A percentile compares a stretch with the other conserved stretches of the same genome.
Evolutionary conservation across 2,329 filamentous ascomycete species (phyloP).

Genomic region (Fusarium tanahbumbuense): DNA sequence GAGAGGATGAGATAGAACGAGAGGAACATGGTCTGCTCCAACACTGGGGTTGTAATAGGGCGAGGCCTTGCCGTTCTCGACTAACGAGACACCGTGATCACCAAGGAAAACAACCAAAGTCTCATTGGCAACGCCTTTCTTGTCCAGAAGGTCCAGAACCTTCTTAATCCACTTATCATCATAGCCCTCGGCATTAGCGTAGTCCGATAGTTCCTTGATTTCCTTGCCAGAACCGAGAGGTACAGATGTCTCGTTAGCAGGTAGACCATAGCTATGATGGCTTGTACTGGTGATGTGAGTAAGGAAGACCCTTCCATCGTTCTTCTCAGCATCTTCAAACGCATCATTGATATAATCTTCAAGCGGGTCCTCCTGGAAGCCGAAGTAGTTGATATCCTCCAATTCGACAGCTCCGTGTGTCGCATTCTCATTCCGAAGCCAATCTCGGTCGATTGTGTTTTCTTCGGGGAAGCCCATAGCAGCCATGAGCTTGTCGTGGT

Average conservation of each 20-base stretch:
- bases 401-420: constrained; percentile 48
- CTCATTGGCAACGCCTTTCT: constrained; percentile 50
- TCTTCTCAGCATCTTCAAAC: constrained; percentile 47
- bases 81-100: constrained; percentile 51
- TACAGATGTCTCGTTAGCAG: constrained; percentile 43
- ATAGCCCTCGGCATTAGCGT: constrained; percentile 49
- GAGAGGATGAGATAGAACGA: constrained; percentile 49
- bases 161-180: constrained; percentile 50
- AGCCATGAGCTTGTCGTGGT: constrained; percentile 49
- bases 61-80: constrained; percentile 47
- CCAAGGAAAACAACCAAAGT: constrained; percentile 50
- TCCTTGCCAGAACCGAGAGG: constrained; percentile 38
- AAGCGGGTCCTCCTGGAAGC: constrained; percentile 48
- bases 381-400: constrained; percentile 53
- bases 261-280: constrained; percentile 50
- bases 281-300: constrained; percentile 52
- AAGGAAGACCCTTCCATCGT: constrained; percentile 49
- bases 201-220: constrained; percentile 47
- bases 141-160: constrained; percentile 46
- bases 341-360: constrained; percentile 51
- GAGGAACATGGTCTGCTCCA: constrained; percentile 47
- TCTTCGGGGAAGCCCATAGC: constrained; percentile 48
- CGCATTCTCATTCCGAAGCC: constrained; percentile 44
- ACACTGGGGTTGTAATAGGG: constrained; percentile 50
- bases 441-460: constrained; percentile 46